A percentile compares a stretch with the other conserved stretches of the same genome.
These are phyloP conservation scores for Talaromyces amestolkiae DNA, from an alignment of 2,329 filamentous ascomycete species.

Conservation along the genomic window DNA sequence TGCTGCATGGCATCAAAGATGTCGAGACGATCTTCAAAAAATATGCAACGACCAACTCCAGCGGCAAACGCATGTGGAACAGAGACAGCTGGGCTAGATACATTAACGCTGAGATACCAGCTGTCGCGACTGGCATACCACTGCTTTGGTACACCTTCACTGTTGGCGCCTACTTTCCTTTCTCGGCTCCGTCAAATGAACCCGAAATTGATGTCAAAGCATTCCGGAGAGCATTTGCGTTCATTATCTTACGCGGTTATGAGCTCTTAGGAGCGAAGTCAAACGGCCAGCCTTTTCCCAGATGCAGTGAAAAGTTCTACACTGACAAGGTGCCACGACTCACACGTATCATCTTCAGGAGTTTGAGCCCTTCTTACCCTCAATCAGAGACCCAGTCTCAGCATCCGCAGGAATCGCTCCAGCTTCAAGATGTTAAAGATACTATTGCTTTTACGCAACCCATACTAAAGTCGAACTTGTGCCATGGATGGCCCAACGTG, in stretches of 20 bases:
- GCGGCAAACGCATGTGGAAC: slow-evolving; percentile 1
- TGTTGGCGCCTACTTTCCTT: slow-evolving; percentile 1
- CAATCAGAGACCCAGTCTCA: slow-evolving; percentile 3
- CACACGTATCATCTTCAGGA: slow-evolving; percentile 3
- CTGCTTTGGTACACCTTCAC: neutral
- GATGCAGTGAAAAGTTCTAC: neutral
- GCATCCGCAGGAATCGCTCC: slow-evolving; percentile 2
- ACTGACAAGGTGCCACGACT: neutral
- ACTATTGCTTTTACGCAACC: neutral
- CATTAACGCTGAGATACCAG: neutral
- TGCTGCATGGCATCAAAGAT: slow-evolving; percentile 7
- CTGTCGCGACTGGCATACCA: neutral
- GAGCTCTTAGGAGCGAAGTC: neutral
- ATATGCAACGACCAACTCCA: neutral
- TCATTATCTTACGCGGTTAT: neutral
- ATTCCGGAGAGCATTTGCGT: slow-evolving; percentile 4
- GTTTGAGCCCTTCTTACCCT: neutral
- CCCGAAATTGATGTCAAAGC: neutral
- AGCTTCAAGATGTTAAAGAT: slow-evolving; percentile 7
- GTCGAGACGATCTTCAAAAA: neutral
- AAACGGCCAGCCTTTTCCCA: neutral
- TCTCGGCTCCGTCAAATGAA: neutral
- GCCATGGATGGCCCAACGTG: neutral
- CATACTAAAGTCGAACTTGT: neutral
- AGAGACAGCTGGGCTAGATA: slow-evolving; percentile 7